Conservation (phyloP, 106 monocot genomes). For the Allium fistulosum region DNA sequence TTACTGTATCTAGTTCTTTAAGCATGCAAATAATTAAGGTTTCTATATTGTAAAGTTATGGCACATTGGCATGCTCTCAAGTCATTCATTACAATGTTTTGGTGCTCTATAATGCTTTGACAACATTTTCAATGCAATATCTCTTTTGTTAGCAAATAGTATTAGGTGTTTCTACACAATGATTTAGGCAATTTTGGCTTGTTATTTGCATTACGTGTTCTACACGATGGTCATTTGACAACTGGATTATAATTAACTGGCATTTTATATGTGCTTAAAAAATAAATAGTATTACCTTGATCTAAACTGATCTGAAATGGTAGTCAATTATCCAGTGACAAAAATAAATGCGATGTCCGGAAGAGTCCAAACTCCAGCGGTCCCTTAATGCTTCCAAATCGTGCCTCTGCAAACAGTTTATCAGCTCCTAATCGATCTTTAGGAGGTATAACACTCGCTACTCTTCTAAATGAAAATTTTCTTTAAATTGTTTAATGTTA, state of each 20-base stretch:
- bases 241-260: not conserved
- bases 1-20: too few species aligned
- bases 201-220: not conserved
- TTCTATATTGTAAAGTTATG: too few species aligned
- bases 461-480: not conserved
- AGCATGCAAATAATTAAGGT: too few species aligned
- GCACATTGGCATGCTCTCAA: too few species aligned
- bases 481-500: not conserved
- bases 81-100: too few species aligned
- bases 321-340: slow-evolving; percentile 40
- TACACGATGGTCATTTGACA: not conserved
- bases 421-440: slow-evolving; percentile 85
- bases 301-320: slow-evolving; percentile 29
- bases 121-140: too few species aligned
- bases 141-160: too few species aligned
- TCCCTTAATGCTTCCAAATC: slow-evolving; percentile 87
- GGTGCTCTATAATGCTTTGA: too few species aligned
- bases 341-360: slow-evolving; percentile 45
- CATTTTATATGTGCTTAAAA: not conserved
- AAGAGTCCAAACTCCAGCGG: slow-evolving; percentile 81
- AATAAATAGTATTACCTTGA: not conserved
- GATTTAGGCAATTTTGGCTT: not conserved
- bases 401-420: slow-evolving; percentile 89
- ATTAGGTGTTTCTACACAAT: too few species aligned
- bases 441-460: slow-evolving; percentile 33